Evolutionary conservation across 225 moss, liverwort and hornwort genomes (phyloP).

Genomic region (Pleurozium schreberi): DNA sequence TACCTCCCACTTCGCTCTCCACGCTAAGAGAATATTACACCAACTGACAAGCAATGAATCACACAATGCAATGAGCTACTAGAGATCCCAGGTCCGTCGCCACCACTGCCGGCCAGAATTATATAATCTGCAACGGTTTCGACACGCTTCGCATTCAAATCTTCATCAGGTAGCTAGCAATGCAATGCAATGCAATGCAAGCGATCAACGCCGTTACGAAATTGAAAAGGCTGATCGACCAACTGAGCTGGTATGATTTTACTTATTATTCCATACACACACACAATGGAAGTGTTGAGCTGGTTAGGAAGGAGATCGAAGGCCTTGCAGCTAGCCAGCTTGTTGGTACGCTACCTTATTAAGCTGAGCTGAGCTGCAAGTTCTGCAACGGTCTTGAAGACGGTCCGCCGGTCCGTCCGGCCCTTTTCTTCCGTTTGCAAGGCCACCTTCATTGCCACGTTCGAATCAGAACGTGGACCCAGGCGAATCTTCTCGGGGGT

Average conservation of each 20-base stretch:
- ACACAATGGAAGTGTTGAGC: not conserved
- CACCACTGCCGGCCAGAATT: not conserved
- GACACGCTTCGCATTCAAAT: not conserved
- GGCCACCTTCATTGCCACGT: not conserved
- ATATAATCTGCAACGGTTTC: not conserved
- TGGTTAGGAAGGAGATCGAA: not conserved
- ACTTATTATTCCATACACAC: not conserved
- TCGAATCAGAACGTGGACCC: not conserved
- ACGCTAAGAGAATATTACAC: not conserved
- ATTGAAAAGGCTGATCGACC: not conserved
- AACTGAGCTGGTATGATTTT: too few species aligned
- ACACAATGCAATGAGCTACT: not conserved
- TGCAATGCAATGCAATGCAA: not conserved
- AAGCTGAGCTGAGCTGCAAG: too few species aligned
- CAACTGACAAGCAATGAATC: not conserved
- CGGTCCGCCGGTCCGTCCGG: not conserved
- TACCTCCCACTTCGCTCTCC: not conserved
- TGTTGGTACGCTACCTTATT: not conserved
- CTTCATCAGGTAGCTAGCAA: not conserved
- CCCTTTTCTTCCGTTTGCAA: not conserved
- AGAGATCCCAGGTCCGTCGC: not conserved
- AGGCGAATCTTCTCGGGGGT: not conserved
- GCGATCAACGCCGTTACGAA: not conserved
- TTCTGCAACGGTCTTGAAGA: slow-evolving; percentile 1
- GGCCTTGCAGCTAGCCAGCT: not conserved